phyloP scores from a whole-genome alignment of 1,284 basidiomycete genomes.

The Papiliotrema terrestris region DNA sequence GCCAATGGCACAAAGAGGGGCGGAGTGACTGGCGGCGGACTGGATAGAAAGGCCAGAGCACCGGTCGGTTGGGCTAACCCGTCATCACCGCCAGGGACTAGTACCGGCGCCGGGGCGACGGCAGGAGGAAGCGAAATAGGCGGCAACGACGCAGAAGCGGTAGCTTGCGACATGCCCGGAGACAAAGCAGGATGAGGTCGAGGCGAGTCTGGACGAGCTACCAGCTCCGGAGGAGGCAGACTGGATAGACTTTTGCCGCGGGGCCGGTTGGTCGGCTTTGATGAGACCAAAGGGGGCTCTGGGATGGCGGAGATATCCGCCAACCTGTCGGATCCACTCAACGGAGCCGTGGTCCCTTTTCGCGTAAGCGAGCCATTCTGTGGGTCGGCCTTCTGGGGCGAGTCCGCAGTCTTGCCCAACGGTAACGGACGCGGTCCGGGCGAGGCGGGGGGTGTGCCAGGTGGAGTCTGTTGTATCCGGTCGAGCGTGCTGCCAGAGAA shows the following conservation, averaged over 20 bases:
- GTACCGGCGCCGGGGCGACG: not conserved
- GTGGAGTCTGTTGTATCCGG: not conserved
- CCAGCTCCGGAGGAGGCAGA: not conserved
- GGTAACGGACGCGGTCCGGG: not conserved
- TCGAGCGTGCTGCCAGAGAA: not conserved
- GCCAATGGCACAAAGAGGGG: slow-evolving; percentile 23
- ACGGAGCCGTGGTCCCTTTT: not conserved
- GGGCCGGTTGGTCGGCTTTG: slow-evolving; percentile 2
- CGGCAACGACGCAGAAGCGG: not conserved
- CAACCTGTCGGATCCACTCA: not conserved
- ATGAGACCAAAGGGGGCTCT: not conserved
- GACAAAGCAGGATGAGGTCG: not conserved
- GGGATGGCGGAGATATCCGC: not conserved
- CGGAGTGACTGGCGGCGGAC: not conserved
- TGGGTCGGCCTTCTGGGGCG: too few species aligned
- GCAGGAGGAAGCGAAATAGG: slow-evolving; percentile 7
- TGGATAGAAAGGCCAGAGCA: not conserved
- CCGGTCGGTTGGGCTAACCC: slow-evolving; percentile 11
- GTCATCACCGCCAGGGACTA: slow-evolving; percentile 8
- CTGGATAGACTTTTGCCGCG: slow-evolving; percentile 7
- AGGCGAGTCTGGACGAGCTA: slow-evolving; percentile 4
- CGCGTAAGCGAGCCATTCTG: too few species aligned
- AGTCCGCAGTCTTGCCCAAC: too few species aligned
- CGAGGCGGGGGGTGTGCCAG: not conserved
- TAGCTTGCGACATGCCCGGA: not conserved